These are phyloP conservation scores for Microdochium trichocladiopsis DNA, from an alignment of 2,329 filamentous ascomycete genomes.

Conservation along the genomic window DNA sequence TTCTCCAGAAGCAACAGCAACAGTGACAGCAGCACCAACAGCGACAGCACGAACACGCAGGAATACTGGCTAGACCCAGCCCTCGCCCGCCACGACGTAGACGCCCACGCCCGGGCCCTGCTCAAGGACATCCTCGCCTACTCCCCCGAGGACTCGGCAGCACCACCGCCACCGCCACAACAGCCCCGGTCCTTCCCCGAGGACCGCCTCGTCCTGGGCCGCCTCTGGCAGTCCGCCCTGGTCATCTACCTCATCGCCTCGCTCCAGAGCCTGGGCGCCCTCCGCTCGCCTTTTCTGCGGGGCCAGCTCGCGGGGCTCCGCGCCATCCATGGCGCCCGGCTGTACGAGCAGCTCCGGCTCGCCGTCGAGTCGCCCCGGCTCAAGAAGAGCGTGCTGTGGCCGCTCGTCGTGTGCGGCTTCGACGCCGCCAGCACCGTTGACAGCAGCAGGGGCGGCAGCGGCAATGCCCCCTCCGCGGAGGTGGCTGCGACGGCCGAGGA, in stretches of 20 bases:
- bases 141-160: background rate
- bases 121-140: background rate
- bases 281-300: background rate
- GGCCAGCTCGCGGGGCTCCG: background rate
- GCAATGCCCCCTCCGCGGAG: too few species aligned
- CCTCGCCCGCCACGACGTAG: background rate
- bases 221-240: background rate
- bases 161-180: background rate
- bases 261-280: background rate
- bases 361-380: constrained; percentile 1
- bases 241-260: background rate
- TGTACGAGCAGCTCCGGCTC: constrained; percentile 1
- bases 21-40: background rate
- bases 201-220: background rate
- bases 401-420: background rate
- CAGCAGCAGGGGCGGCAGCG: background rate
- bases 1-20: background rate
- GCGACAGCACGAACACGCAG: background rate
- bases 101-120: background rate
- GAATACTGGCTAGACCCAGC: too few species aligned
- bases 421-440: background rate
- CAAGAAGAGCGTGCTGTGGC: background rate
- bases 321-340: background rate
- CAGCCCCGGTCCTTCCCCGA: background rate
- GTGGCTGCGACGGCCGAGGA: background rate